phyloP scores from a whole-genome alignment of 306 rosid genomes.

The Prunus persica region Prunus_persica_NCBIv2 NC_034012.1:8823501-8824000 shows the following conservation, averaged over 20 bases:
- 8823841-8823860: background rate
- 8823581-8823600: background rate
- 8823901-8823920: constrained; percentile 83
- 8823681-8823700: background rate
- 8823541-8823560: background rate
- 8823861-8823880: background rate
- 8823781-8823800: constrained; percentile 61
- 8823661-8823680: background rate
- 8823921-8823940: constrained; percentile 83
- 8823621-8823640: background rate
- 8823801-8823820: constrained; percentile 45
- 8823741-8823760: background rate
- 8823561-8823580: background rate
- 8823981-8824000: constrained; percentile 5
- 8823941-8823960: constrained; percentile 50
- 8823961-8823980: constrained; percentile 44
- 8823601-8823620: background rate
- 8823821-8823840: constrained; percentile 10
- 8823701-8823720: background rate
- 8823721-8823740: background rate
- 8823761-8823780: background rate
- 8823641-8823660: background rate
- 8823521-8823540: background rate
- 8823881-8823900: constrained; percentile 44
- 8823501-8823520: no score